These are phyloP conservation scores for Crithidia thermophila DNA, from an alignment of 208 protist genomes.

Conservation along the genomic window DNA sequence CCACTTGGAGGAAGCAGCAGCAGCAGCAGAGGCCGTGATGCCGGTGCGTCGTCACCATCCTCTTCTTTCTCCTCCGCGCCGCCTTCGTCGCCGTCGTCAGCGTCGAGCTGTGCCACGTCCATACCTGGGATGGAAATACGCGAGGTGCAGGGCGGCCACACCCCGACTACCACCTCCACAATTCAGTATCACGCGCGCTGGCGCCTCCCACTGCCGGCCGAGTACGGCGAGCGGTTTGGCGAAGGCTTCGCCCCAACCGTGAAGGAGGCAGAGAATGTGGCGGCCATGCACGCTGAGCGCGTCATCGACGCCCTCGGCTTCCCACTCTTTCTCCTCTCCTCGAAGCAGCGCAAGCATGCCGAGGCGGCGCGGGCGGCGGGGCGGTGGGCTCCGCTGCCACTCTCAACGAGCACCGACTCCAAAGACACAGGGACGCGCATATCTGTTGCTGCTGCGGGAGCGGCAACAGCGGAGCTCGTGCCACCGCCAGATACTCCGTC, in stretches of 20 bases:
- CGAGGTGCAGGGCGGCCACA: conserved; percentile 44
- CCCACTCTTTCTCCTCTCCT: conserved; percentile 77
- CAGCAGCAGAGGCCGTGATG: too few species aligned
- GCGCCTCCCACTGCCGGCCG: conserved; percentile 63
- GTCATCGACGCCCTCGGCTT: conserved; percentile 83
- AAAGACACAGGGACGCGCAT: too few species aligned
- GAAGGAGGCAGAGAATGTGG: conserved; percentile 79
- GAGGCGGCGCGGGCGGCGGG: conserved; percentile 64
- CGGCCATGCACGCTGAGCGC: conserved; percentile 87
- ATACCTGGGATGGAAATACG: conserved; percentile 43
- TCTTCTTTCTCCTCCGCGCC: too few species aligned
- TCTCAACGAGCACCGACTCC: conserved; percentile 3
- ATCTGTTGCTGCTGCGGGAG: conserved; percentile 19
- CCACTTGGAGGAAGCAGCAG: not conserved
- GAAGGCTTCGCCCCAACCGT: conserved; percentile 73
- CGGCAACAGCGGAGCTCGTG: conserved; percentile 19
- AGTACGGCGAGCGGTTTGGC: conserved; percentile 72
- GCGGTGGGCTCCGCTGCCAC: conserved; percentile 55
- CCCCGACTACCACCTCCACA: not conserved
- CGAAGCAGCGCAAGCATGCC: conserved; percentile 82
- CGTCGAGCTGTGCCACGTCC: not conserved
- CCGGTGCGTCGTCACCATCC: too few species aligned
- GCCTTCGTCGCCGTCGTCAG: not conserved
- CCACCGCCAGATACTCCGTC: conserved; percentile 40
- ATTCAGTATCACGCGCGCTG: conserved; percentile 65